These are phyloP conservation scores for Capsicum rhomboideum DNA, from an alignment of 257 asterid genomes.

Conservation along the genomic window DNA sequence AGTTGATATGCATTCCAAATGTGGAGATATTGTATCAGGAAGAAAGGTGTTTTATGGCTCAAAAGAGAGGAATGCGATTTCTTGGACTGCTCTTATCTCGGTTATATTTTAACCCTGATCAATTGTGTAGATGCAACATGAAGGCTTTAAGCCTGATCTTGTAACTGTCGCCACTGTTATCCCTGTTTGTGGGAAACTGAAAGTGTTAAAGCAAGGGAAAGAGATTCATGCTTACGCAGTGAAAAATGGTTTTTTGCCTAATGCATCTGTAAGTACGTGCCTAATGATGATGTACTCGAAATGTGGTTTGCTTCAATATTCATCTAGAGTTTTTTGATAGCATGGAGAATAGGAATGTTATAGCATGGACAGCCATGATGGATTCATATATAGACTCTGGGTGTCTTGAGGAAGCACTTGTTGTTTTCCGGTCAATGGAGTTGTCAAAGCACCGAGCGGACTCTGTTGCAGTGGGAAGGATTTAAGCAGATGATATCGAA, in stretches of 20 bases:
- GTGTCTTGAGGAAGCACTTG: slow-evolving; percentile 42
- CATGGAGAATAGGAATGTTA: slow-evolving; percentile 67
- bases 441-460: slow-evolving; percentile 77
- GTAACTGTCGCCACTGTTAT: slow-evolving; percentile 83
- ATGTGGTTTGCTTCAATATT: slow-evolving; percentile 45
- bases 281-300: slow-evolving; percentile 90
- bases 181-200: slow-evolving; percentile 77
- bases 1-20: slow-evolving; percentile 91
- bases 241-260: slow-evolving; percentile 43
- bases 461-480: slow-evolving; percentile 65
- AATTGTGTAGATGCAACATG: slow-evolving; percentile 90
- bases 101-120: slow-evolving; percentile 73
- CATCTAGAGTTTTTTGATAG: slow-evolving; percentile 40
- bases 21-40: slow-evolving; percentile 72
- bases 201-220: slow-evolving; percentile 60
- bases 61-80: slow-evolving; percentile 52
- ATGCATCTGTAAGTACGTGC: slow-evolving; percentile 57
- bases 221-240: slow-evolving; percentile 67
- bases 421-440: slow-evolving; percentile 64
- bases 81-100: slow-evolving; percentile 87
- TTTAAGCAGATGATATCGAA: slow-evolving; percentile 52
- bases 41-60: slow-evolving; percentile 74
- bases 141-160: slow-evolving; percentile 76
- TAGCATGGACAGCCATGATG: slow-evolving; percentile 90
- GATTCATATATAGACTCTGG: slow-evolving; percentile 53